These are phyloP conservation scores for Xerocomus spinulosus DNA, from an alignment of 768 basidiomycete genomes.

Conservation along the genomic window DNA sequence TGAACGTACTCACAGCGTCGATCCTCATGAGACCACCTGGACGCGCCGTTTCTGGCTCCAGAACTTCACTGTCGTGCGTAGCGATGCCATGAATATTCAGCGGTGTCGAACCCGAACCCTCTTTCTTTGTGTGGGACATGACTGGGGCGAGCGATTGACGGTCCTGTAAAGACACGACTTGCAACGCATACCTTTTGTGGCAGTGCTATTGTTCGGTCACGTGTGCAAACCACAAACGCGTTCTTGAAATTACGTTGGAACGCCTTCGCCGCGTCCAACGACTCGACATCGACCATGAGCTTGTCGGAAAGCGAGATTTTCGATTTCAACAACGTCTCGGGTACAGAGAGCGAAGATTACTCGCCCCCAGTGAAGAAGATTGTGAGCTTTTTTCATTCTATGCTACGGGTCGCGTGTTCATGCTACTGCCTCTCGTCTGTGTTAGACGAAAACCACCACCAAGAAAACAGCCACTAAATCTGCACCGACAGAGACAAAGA, in stretches of 20 bases:
- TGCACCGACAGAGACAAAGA: conserved; percentile 38
- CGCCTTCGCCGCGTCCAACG: conserved; percentile 11
- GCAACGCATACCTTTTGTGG: too few species aligned
- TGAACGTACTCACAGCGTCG: conserved; percentile 50
- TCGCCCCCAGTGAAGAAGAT: conserved; percentile 57
- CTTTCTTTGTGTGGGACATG: too few species aligned
- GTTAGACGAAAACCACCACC: conserved; percentile 32
- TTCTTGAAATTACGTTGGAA: background rate
- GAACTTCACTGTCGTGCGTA: conserved; percentile 46
- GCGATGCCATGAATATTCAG: too few species aligned
- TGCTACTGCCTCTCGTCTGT: conserved; percentile 16
- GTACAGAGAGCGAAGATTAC: conserved; percentile 64
- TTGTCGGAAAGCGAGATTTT: conserved; percentile 72
- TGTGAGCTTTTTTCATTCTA: conserved; percentile 8
- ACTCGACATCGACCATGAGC: conserved; percentile 52
- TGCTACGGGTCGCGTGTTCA: conserved; percentile 9
- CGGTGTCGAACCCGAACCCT: too few species aligned
- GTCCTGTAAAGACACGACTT: too few species aligned
- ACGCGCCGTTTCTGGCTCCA: conserved; percentile 74
- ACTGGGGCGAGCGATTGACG: too few species aligned
- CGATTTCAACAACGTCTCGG: conserved; percentile 53
- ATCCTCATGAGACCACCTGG: conserved; percentile 72
- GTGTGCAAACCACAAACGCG: too few species aligned
- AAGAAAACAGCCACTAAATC: conserved; percentile 42
- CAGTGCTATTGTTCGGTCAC: too few species aligned